Evolutionary conservation across 1,284 basidiomycete species (phyloP).

Genomic region (Tilletia walkeri): DNA sequence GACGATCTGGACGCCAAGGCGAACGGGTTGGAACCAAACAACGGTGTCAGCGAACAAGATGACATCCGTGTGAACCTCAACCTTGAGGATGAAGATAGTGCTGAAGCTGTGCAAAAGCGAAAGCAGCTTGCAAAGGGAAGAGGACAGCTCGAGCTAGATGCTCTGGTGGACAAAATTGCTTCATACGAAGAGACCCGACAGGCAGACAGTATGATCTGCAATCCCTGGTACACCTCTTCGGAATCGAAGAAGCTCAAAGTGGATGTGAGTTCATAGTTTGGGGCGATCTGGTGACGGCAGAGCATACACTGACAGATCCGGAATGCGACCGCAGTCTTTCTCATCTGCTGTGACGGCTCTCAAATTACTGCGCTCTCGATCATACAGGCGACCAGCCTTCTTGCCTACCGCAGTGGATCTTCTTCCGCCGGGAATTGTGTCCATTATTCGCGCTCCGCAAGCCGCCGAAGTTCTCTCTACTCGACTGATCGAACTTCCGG

Average conservation of each 20-base stretch:
- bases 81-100: slow-evolving; percentile 38
- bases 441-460: slow-evolving; percentile 26
- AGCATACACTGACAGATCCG: background rate
- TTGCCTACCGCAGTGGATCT: slow-evolving; percentile 43
- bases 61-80: slow-evolving; percentile 4
- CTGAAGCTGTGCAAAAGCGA: background rate
- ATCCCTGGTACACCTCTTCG: background rate
- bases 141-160: slow-evolving; percentile 36
- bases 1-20: slow-evolving; percentile 8
- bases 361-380: slow-evolving; percentile 27
- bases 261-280: slow-evolving; percentile 18
- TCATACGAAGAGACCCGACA: slow-evolving; percentile 36
- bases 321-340: slow-evolving; percentile 27
- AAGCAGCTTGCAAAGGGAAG: slow-evolving; percentile 7
- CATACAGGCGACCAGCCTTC: slow-evolving; percentile 38
- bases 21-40: slow-evolving; percentile 20
- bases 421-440: slow-evolving; percentile 43
- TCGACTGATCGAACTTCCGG: slow-evolving; percentile 33
- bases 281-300: background rate
- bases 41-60: background rate
- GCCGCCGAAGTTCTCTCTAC: slow-evolving; percentile 19
- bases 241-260: slow-evolving; percentile 24
- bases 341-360: slow-evolving; percentile 42
- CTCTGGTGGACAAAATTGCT: slow-evolving; percentile 38
- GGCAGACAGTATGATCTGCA: background rate